These are phyloP conservation scores for Amanita pallidorosea DNA, from an alignment of 768 basidiomycete species.

Conservation along the genomic window DNA sequence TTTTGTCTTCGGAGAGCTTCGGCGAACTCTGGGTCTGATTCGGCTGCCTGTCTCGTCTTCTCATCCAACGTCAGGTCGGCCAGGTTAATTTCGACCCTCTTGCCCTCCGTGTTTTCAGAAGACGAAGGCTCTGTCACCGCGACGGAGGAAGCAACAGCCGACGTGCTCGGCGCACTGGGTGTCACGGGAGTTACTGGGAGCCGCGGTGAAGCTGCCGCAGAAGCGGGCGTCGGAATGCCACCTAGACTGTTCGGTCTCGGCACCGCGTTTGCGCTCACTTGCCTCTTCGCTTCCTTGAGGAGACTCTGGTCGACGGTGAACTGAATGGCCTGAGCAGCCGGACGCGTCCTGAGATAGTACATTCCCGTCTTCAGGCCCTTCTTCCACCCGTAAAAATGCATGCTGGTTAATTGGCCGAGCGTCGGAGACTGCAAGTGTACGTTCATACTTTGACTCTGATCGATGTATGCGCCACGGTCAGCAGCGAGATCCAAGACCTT, in stretches of 20 bases:
- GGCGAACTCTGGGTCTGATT: conserved; percentile 61
- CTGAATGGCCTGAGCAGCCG: conserved; percentile 93
- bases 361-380: conserved; percentile 98
- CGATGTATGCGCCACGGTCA: conserved; percentile 98
- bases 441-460: conserved; percentile 92
- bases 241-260: conserved; percentile 14
- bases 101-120: background rate
- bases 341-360: conserved; percentile 93
- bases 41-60: conserved; percentile 41
- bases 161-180: background rate
- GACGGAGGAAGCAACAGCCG: background rate
- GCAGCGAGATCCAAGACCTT: conserved; percentile 95
- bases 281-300: conserved; percentile 53
- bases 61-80: conserved; percentile 29
- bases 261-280: conserved; percentile 19
- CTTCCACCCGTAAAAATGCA: conserved; percentile 99
- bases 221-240: conserved; percentile 21
- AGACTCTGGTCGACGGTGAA: conserved; percentile 88
- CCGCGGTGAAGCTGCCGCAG: background rate
- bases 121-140: conserved; percentile 5
- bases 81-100: conserved; percentile 10
- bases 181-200: background rate
- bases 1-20: conserved; percentile 64
- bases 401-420: conserved; percentile 83
- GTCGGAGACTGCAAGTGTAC: conserved; percentile 87